phyloP scores from a whole-genome alignment of 768 basidiomycete genomes.

The Serendipita vermifera region DNA sequence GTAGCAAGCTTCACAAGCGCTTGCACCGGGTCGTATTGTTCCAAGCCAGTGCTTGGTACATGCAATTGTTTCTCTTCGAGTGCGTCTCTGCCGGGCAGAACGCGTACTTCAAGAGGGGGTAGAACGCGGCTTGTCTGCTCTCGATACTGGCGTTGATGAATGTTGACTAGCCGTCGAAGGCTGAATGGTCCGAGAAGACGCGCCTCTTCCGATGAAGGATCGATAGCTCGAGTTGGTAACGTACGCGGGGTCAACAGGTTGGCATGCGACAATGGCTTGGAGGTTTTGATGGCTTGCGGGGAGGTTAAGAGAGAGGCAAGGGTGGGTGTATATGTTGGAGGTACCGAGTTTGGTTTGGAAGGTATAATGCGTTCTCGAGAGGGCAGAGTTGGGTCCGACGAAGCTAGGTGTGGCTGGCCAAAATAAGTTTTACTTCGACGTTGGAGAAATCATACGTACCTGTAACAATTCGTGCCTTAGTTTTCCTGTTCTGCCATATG shows the following conservation, averaged over 20 bases:
- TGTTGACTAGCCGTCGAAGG: conserved; percentile 61
- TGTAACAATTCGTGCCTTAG: conserved; percentile 54
- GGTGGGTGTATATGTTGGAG: conserved; percentile 52
- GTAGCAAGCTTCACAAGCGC: neutral
- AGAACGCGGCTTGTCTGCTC: conserved; percentile 40
- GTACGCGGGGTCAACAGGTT: conserved; percentile 39
- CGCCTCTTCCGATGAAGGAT: conserved; percentile 46
- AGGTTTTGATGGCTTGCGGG: conserved; percentile 29
- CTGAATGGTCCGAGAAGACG: conserved; percentile 50
- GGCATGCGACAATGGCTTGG: conserved; percentile 31
- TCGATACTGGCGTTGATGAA: conserved; percentile 52
- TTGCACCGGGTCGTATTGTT: neutral
- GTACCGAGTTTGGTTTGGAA: conserved; percentile 39
- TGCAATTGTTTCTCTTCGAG: neutral
- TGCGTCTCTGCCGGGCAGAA: conserved; percentile 10
- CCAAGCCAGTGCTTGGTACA: neutral
- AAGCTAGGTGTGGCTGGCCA: conserved; percentile 22
- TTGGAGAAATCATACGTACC: conserved; percentile 28
- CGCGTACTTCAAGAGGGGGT: conserved; percentile 43
- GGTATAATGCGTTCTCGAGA: conserved; percentile 39
- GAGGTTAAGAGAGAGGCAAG: conserved; percentile 51
- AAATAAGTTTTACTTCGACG: neutral
- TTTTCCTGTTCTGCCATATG: conserved; percentile 66
- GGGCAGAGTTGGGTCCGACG: conserved; percentile 33
- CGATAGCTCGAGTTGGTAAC: conserved; percentile 44